Evolutionary conservation across 257 asterid genomes (phyloP).

Genomic region (Paulownia fortunei): DNA sequence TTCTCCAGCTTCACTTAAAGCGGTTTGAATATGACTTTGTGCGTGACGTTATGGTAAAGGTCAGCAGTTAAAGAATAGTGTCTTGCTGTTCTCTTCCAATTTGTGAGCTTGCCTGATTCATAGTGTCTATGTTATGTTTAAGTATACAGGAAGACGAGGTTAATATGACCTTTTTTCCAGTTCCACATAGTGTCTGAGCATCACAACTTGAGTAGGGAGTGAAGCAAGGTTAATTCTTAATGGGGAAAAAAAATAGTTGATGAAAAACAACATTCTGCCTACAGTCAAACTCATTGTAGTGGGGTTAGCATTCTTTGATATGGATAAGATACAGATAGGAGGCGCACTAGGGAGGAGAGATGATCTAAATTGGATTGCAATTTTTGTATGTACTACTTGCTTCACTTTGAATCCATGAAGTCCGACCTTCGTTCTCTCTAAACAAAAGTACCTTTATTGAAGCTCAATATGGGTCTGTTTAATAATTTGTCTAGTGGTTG

Average conservation of each 20-base stretch:
- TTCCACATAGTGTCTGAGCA: conserved; percentile 13
- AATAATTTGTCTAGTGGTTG: conserved; percentile 16
- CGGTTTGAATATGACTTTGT: conserved; percentile 56
- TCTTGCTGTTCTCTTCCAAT: background rate
- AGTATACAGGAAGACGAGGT: conserved; percentile 7
- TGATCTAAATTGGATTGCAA: conserved; percentile 3
- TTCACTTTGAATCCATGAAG: background rate
- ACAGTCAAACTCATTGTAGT: conserved; percentile 9
- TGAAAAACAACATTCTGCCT: conserved; percentile 3
- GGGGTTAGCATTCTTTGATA: conserved; percentile 18
- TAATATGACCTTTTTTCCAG: background rate
- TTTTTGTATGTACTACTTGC: background rate
- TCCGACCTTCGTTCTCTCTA: background rate
- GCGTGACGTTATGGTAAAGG: conserved; percentile 57
- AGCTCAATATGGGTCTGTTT: background rate
- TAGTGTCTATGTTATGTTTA: background rate
- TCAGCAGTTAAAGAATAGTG: conserved; percentile 32
- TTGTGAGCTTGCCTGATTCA: conserved; percentile 22
- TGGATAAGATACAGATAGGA: conserved; percentile 9
- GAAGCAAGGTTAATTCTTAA: background rate
- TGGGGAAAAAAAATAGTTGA: background rate
- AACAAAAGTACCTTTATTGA: background rate
- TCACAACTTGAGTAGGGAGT: conserved; percentile 12
- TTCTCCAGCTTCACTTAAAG: conserved; percentile 61
- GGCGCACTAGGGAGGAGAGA: background rate